A percentile compares a stretch with the other conserved stretches of the same genome.
Conservation (phyloP, 305 asterid species). For the Fraxinus platypoda region DNA sequence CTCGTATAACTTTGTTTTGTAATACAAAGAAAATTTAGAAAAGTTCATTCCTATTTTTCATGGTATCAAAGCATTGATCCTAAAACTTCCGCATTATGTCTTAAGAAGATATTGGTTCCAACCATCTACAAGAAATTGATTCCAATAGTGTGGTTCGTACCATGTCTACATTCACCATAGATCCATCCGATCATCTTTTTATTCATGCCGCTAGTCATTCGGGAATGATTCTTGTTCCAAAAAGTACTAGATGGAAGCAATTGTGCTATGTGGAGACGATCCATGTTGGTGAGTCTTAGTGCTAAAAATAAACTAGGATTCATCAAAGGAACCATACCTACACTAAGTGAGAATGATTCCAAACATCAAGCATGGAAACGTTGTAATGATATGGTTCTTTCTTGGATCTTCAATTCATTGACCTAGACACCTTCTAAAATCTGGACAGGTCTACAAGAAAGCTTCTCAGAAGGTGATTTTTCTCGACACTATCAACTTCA, state of each 20-base stretch:
- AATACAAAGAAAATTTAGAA: neutral
- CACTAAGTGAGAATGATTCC: neutral
- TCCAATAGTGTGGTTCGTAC: neutral
- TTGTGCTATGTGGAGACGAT: neutral
- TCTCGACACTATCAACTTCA: neutral
- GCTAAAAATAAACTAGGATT: too few species aligned
- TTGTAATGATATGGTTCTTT: neutral
- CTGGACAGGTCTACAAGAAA: neutral
- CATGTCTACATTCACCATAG: neutral
- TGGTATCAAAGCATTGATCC: neutral
- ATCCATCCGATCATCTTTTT: neutral
- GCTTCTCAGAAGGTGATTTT: neutral
- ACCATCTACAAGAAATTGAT: too few species aligned
- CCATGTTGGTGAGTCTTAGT: neutral
- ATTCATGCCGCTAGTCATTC: neutral
- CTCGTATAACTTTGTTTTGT: neutral
- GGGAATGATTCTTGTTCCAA: neutral
- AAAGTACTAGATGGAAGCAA: too few species aligned
- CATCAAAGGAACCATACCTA: neutral
- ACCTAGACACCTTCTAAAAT: neutral
- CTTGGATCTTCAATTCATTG: neutral
- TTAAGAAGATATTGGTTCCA: neutral
- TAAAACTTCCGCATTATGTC: neutral
- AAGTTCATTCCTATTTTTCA: neutral
- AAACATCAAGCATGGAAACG: neutral